Evolutionary conservation across 2,329 filamentous ascomycete genomes (phyloP).

Genomic region (Nakataea oryzae): DNA sequence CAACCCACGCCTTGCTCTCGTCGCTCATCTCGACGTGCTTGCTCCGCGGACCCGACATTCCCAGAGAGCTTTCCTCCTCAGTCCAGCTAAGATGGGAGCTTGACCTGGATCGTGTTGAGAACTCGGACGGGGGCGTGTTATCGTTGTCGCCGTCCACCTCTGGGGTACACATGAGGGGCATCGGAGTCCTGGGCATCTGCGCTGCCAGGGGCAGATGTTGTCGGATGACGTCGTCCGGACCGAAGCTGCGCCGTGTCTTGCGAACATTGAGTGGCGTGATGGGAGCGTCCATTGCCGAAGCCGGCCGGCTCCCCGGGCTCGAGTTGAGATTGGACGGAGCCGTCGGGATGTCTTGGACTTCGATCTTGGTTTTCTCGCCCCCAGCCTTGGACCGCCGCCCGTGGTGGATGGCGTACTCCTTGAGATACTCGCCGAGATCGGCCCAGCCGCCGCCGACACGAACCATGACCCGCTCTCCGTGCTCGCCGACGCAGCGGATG

Average conservation of each 20-base stretch:
- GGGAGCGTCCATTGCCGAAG: slow-evolving; percentile 21
- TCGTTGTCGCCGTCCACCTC: not conserved
- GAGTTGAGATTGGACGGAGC: slow-evolving; percentile 15
- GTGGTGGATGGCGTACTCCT: slow-evolving; percentile 88
- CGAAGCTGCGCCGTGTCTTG: slow-evolving; percentile 39
- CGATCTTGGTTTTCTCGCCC: slow-evolving; percentile 38
- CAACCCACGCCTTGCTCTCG: slow-evolving; percentile 70
- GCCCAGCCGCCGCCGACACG: slow-evolving; percentile 98
- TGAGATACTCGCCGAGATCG: slow-evolving; percentile 86
- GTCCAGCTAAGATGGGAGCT: slow-evolving; percentile 46
- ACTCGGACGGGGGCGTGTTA: slow-evolving; percentile 31
- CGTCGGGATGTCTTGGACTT: slow-evolving; percentile 38
- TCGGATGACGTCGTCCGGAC: slow-evolving; percentile 21
- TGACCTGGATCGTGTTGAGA: slow-evolving; percentile 35
- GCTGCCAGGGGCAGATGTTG: not conserved
- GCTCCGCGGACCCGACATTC: slow-evolving; percentile 59
- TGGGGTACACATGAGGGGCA: slow-evolving; percentile 12
- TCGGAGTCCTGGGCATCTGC: slow-evolving; percentile 28
- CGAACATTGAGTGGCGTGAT: slow-evolving; percentile 42
- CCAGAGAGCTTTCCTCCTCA: slow-evolving; percentile 51
- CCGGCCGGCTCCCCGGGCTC: slow-evolving; percentile 23
- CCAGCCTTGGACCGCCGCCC: slow-evolving; percentile 51
- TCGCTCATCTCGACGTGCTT: slow-evolving; percentile 58
- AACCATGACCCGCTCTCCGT: slow-evolving; percentile 91
- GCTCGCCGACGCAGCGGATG: slow-evolving; percentile 82